These are phyloP conservation scores for Bipolaris bicolor DNA, from an alignment of 2,329 filamentous ascomycete species.

Conservation along the genomic window DNA sequence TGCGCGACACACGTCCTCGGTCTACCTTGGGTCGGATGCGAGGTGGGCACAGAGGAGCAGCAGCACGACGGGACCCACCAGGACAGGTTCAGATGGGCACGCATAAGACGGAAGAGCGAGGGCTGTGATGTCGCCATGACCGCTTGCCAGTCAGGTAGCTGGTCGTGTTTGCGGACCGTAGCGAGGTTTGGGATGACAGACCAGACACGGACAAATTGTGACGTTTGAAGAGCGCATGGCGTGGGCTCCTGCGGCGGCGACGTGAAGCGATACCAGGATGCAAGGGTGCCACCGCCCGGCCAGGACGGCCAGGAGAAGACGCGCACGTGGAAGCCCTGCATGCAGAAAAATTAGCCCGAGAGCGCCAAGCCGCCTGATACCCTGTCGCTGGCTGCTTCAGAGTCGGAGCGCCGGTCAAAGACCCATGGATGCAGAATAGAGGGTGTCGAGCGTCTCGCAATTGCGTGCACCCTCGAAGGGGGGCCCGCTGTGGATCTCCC, in stretches of 20 bases:
- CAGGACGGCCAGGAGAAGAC: slow-evolving; percentile 6
- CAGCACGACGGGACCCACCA: slow-evolving; percentile 20
- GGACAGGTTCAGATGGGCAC: slow-evolving; percentile 13
- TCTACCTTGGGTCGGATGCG: slow-evolving; percentile 26
- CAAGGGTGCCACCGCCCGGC: slow-evolving; percentile 8
- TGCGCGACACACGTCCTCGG: slow-evolving; percentile 29
- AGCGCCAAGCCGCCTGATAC: slow-evolving; percentile 6
- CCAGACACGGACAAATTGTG: slow-evolving; percentile 25
- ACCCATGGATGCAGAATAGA: neutral
- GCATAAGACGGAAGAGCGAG: slow-evolving; percentile 16
- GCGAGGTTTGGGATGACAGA: slow-evolving; percentile 19
- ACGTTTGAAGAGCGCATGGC: slow-evolving; percentile 28
- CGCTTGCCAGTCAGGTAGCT: slow-evolving; percentile 15
- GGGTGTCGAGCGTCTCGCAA: slow-evolving; percentile 6
- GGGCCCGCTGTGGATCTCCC: slow-evolving; percentile 12
- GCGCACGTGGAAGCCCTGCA: slow-evolving; percentile 37
- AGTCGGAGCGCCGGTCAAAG: slow-evolving; percentile 8
- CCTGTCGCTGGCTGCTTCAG: slow-evolving; percentile 11
- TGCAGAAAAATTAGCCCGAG: slow-evolving; percentile 18
- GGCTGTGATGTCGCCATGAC: slow-evolving; percentile 20
- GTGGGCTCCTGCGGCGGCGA: slow-evolving; percentile 18
- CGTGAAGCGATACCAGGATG: slow-evolving; percentile 21
- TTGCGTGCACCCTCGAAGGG: slow-evolving; percentile 5
- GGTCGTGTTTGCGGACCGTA: slow-evolving; percentile 24
- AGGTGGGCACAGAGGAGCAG: slow-evolving; percentile 15